Conservation (phyloP, 2,329 filamentous ascomycete species). For the Fusarium neocosmosporiellum region DNA sequence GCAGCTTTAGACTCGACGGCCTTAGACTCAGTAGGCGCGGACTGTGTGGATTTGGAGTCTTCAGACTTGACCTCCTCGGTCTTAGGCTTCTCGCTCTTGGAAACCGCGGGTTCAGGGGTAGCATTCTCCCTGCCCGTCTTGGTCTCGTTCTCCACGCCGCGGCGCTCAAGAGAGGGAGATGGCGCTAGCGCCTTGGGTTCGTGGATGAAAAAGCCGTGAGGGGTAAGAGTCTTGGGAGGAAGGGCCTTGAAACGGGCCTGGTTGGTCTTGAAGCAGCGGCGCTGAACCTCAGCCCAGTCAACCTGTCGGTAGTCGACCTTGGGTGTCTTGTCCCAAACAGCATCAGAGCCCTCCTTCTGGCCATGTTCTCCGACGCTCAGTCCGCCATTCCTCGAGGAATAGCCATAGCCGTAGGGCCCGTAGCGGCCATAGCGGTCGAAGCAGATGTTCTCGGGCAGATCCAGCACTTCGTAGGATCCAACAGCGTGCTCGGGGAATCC, state of each 20-base stretch:
- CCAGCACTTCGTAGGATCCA: conserved; percentile 87
- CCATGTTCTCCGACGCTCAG: conserved; percentile 87
- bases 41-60: conserved; percentile 1
- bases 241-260: conserved; percentile 71
- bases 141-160: conserved; percentile 24
- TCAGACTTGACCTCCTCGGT: conserved; percentile 5
- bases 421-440: conserved; percentile 92
- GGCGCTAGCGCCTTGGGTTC: conserved; percentile 39
- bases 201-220: conserved; percentile 64
- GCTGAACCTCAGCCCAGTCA: conserved; percentile 83
- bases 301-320: conserved; percentile 82
- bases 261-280: conserved; percentile 79
- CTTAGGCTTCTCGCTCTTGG: conserved; percentile 17
- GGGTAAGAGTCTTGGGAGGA: conserved; percentile 52
- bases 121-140: conserved; percentile 25
- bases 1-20: background rate
- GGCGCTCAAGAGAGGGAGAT: conserved; percentile 15
- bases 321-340: conserved; percentile 77
- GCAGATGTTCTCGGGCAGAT: conserved; percentile 85
- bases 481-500: conserved; percentile 88
- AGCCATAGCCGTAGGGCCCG: conserved; percentile 91
- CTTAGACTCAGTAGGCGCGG: background rate
- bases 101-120: conserved; percentile 5
- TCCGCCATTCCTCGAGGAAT: conserved; percentile 81
- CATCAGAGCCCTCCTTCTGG: conserved; percentile 82